Base-by-base conservation (phyloP, 768 basidiomycete genomes). In the Macrolepiota dolichaula region DNA sequence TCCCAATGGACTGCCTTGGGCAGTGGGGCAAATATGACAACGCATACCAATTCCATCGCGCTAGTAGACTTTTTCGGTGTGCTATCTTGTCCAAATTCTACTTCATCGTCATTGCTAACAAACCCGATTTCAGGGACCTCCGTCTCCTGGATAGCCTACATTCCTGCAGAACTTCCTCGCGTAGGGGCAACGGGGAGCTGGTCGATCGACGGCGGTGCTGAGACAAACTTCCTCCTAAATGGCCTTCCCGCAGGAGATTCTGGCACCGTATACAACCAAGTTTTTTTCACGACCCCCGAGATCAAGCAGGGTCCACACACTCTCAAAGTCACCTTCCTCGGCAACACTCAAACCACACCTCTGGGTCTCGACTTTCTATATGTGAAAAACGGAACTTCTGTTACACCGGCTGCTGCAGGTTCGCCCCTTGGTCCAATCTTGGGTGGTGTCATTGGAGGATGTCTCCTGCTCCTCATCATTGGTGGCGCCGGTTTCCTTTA, bases 341-440 rank as follows among this genome's bases (percentile, higher is more conserved):
- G 73, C 19, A 62, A 51, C 27, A 32, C 38, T 0, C 38, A 65
- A 42, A 63, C 64, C 13, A 71, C 68, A 22, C 73, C 73, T 10
- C 64, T 74, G 19, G 65, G 65, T 4, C 50, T 74, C 11, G 67
- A 69, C 47, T 71, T 70, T 42, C 42, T 72, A 6, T 40, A 69
- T 11, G 57, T 73, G 12, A 62, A 69, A 15, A 69, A 71, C 52
- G 68, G 63, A 0, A 65, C 57, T 15, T 55, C 32, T 1, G 11
- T 53, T 17, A 37, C 62, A 5, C 38, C 59, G 4, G 5, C 60
- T 36, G 24, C 38, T n/a, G 3, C 54, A 0, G 15, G 32, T 55
- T 46, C 42, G 57, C 64, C 9, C 29, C 51, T 58, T 17, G 69
- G 67, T 17, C 59, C 66, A 10, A 67, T 72, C 27, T 63, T 63